Evolutionary conservation across 768 basidiomycete genomes (phyloP).

Genomic region (Calocera cornea): DNA sequence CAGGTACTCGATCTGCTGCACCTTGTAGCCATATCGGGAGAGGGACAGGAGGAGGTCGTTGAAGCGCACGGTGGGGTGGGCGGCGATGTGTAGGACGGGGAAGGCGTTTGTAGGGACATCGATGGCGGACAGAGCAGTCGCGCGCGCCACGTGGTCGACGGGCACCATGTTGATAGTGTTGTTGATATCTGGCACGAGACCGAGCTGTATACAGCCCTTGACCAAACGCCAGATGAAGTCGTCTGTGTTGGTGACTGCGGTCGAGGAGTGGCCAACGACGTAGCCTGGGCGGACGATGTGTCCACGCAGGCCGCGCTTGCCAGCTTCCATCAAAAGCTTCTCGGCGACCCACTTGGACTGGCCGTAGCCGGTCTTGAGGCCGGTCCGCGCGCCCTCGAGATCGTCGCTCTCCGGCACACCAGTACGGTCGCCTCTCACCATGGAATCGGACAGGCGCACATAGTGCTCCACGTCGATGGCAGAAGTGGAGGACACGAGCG

Average conservation of each 20-base stretch:
- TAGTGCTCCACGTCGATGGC: conserved; percentile 86
- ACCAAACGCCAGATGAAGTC: conserved; percentile 98
- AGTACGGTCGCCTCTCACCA: conserved; percentile 31
- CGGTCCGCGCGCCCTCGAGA: conserved; percentile 63
- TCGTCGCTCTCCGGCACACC: conserved; percentile 83
- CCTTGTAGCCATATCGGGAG: conserved; percentile 63
- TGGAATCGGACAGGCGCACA: conserved; percentile 67
- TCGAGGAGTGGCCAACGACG: conserved; percentile 80
- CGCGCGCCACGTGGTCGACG: conserved; percentile 86
- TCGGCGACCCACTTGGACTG: conserved; percentile 99
- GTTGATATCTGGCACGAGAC: conserved; percentile 90
- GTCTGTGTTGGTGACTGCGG: conserved; percentile 95
- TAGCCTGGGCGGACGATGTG: conserved; percentile 90
- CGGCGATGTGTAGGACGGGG: conserved; percentile 71
- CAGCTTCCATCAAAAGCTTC: conserved; percentile 84
- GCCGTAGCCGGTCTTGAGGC: conserved; percentile 83
- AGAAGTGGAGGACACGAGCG: conserved; percentile 94
- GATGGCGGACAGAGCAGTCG: conserved; percentile 59
- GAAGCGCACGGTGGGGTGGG: conserved; percentile 75
- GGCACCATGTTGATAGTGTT: conserved; percentile 98
- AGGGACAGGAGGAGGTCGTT: conserved; percentile 71
- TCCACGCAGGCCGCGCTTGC: conserved; percentile 66
- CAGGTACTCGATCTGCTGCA: conserved; percentile 72
- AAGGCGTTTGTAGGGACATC: conserved; percentile 36
- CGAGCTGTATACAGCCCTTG: conserved; percentile 98